phyloP scores from a whole-genome alignment of 139 green algal genomes.

The Chlamydomonas incerta region DNA sequence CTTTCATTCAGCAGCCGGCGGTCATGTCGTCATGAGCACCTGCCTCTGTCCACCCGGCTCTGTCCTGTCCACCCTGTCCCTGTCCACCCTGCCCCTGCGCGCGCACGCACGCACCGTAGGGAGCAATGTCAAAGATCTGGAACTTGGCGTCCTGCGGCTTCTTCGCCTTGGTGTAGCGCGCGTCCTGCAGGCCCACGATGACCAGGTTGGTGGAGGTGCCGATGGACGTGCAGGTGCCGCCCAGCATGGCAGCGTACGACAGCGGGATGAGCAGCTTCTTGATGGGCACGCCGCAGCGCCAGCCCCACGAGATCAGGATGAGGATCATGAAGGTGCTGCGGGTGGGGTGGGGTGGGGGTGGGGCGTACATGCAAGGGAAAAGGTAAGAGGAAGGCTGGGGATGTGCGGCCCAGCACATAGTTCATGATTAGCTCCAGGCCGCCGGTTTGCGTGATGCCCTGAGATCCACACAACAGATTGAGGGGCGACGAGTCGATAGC shows the following conservation, averaged over 20 bases:
- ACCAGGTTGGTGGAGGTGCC: constrained; percentile 74
- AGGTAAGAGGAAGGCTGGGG: too few relatives aligned
- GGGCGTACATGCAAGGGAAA: too few relatives aligned
- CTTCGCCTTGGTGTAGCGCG: too few relatives aligned
- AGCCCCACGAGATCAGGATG: constrained; percentile 59
- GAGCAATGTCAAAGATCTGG: neutral
- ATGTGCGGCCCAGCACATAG: constrained; percentile 18
- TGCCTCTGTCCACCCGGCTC: too few relatives aligned
- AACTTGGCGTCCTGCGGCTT: neutral
- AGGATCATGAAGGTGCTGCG: constrained; percentile 50
- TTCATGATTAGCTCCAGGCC: constrained; percentile 41
- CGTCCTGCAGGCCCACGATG: neutral
- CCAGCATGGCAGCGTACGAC: constrained; percentile 76
- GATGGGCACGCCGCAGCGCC: neutral
- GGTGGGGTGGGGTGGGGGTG: too few relatives aligned
- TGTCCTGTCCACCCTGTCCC: too few relatives aligned
- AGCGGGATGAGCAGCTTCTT: constrained; percentile 78
- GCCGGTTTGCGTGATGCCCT: constrained; percentile 33
- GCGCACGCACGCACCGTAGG: too few relatives aligned
- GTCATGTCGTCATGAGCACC: too few relatives aligned
- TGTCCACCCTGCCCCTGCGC: too few relatives aligned
- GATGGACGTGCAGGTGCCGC: constrained; percentile 81
- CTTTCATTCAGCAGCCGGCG: too few relatives aligned
- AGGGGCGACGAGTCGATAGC: too few relatives aligned
- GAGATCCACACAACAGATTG: too few relatives aligned